These are phyloP conservation scores for Clitopilus hobsonii DNA, from an alignment of 768 basidiomycete species.

Conservation along the genomic window DNA sequence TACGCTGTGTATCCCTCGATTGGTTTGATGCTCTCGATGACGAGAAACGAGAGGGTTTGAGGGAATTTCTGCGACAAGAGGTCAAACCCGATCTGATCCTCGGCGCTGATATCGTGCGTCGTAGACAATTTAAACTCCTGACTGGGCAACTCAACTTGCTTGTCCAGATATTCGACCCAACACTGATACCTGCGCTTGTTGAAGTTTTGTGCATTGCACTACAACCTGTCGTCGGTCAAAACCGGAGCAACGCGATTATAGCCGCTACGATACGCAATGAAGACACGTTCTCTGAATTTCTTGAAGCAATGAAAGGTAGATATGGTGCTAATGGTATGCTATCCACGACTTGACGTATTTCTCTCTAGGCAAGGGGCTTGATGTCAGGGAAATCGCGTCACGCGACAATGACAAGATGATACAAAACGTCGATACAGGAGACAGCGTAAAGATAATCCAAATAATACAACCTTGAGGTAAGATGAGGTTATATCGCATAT, in stretches of 20 bases:
- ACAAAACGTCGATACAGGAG: constrained; percentile 8
- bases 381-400: constrained; percentile 20
- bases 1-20: constrained; percentile 49
- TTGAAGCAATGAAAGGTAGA: constrained; percentile 29
- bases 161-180: constrained; percentile 63
- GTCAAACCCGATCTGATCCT: constrained; percentile 55
- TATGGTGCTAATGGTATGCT: no score
- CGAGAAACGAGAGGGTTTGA: constrained; percentile 16
- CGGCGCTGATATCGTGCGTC: constrained; percentile 61
- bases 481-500: constrained; percentile 3
- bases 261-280: constrained; percentile 56
- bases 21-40: constrained; percentile 58
- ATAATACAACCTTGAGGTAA: constrained; percentile 27
- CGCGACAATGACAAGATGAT: constrained; percentile 14
- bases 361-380: constrained; percentile 17
- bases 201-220: constrained; percentile 43
- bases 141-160: neutral
- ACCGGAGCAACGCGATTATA: constrained; percentile 31
- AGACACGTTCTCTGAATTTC: constrained; percentile 44
- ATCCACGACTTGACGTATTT: neutral
- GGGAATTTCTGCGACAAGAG: constrained; percentile 32
- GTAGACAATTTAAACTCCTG: neutral
- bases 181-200: constrained; percentile 53
- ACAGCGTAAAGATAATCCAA: neutral
- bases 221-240: constrained; percentile 8